Conservation (phyloP, 768 basidiomycete species). For the Russula sp. region DNA sequence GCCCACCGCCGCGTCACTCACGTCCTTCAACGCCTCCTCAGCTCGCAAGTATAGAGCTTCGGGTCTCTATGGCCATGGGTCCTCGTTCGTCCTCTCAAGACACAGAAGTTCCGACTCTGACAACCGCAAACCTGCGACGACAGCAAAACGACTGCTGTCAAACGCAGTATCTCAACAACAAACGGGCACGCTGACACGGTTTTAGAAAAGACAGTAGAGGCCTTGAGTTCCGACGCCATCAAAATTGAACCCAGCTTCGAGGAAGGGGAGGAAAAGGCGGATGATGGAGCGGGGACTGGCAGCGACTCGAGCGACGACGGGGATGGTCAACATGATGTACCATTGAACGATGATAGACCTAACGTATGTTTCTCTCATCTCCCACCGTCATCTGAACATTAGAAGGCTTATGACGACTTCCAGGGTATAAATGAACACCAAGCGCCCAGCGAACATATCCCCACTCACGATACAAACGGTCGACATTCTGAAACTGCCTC, state of each 20-base stretch:
- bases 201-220: slow-evolving; percentile 1
- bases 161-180: not conserved
- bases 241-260: slow-evolving; percentile 12
- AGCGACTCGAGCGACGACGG: not conserved
- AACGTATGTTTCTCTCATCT: slow-evolving; percentile 12
- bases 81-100: slow-evolving; percentile 10
- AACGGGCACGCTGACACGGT: slow-evolving; percentile 10
- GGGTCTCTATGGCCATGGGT: not conserved
- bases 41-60: not conserved
- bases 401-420: slow-evolving; percentile 3
- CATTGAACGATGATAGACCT: not conserved
- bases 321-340: not conserved
- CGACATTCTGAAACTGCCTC: slow-evolving; percentile 6
- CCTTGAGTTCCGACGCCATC: not conserved
- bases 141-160: not conserved
- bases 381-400: slow-evolving; percentile 5
- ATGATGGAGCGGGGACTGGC: not conserved
- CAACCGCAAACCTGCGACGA: slow-evolving; percentile 4
- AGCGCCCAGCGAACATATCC: slow-evolving; percentile 3
- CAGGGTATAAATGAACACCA: slow-evolving; percentile 20
- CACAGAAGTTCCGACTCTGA: slow-evolving; percentile 5
- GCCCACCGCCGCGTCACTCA: slow-evolving; percentile 18
- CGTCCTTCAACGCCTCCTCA: slow-evolving; percentile 2
- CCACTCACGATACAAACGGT: slow-evolving; percentile 1
- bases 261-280: slow-evolving; percentile 8